Evolutionary conservation across 345 rosid genomes (phyloP), one percentile per base, ranked within the genome.

Genomic region (Salix dunnii): DNA sequence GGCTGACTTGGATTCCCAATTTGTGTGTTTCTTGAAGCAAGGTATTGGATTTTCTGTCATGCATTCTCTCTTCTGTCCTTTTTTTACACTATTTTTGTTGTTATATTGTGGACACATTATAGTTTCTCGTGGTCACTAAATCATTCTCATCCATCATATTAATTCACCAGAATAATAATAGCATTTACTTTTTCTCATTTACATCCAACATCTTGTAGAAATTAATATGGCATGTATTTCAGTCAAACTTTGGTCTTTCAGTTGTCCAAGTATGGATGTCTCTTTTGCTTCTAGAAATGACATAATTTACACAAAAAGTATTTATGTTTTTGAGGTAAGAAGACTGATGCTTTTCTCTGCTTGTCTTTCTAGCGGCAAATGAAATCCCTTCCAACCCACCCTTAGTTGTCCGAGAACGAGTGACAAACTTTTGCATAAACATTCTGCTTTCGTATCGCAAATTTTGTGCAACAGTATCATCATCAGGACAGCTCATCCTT

Each of bases 1-100:
- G 78, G 99, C 99, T 82, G 99, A 94, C 88, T 82, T 94, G 79
- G 99, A 96, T 84, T 86, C 98, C 55, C 98, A 92, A 72, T 92
- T 96, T 85, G 90, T 95, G 36, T 94, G 98, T 84, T 87, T 92
- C 89, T 78, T 96, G 88, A 96, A 96, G 89, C 97, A 92, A 89
- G 99, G 99, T 94, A 88, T 60, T 68, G 27, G 13, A 38, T 7
- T 79, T 20, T 55, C 21, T 38, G 9, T 42, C 9, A 4, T 18
- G 18, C 51, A 17, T n/a, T 75, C 74, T 73, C 55, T 20, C 23
- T 61, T 40, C 58, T 6, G 30, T 71, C 49, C 28, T 49, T 40
- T 9, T 28, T 43, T 49, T 43, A 21, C 30, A 67, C 78, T 49
- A 53, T 38, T 55, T 16, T 30, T 21, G 12, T 67, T 35, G 23